Evolutionary conservation across 2,329 filamentous ascomycete species (phyloP).

Genomic region (Alternaria consortialis): DNA sequence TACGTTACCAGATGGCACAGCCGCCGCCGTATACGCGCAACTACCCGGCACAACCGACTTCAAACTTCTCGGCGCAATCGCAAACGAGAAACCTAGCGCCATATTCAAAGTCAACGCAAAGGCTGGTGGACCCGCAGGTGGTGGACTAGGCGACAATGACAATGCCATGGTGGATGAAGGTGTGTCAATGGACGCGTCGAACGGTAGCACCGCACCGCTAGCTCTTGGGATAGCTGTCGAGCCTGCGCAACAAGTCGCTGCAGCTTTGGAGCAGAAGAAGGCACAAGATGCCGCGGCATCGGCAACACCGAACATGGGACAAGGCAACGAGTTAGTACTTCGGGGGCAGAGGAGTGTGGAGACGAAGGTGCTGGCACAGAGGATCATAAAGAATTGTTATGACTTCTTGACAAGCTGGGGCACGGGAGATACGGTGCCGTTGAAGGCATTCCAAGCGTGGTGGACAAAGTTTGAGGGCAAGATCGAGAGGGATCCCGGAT

Average conservation of each 20-base stretch:
- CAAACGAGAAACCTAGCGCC: slow-evolving; percentile 87
- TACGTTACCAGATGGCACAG: slow-evolving; percentile 75
- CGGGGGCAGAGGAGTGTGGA: slow-evolving; percentile 57
- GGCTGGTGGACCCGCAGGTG: slow-evolving; percentile 48
- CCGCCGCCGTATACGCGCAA: slow-evolving; percentile 90
- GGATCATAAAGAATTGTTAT: slow-evolving; percentile 96
- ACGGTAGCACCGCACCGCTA: slow-evolving; percentile 51
- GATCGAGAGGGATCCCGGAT: slow-evolving; percentile 84
- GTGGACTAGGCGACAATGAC: slow-evolving; percentile 58
- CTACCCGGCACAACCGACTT: slow-evolving; percentile 70
- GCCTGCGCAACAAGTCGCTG: slow-evolving; percentile 73
- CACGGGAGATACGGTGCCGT: slow-evolving; percentile 82
- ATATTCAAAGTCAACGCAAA: slow-evolving; percentile 77
- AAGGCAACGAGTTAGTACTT: slow-evolving; percentile 47
- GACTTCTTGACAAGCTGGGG: slow-evolving; percentile 94
- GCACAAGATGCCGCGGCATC: slow-evolving; percentile 47
- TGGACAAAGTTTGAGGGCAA: slow-evolving; percentile 95
- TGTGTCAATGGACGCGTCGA: slow-evolving; percentile 19
- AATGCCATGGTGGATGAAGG: slow-evolving; percentile 59
- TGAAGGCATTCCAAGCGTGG: slow-evolving; percentile 96
- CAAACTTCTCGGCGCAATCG: slow-evolving; percentile 87
- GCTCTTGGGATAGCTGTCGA: slow-evolving; percentile 87
- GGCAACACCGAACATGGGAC: slow-evolving; percentile 33
- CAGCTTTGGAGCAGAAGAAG: slow-evolving; percentile 70
- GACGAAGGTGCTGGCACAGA: slow-evolving; percentile 85